Percentiles rank a stretch among this genome's conserved stretches.
These are phyloP conservation scores for Didymella arachidicola DNA, from an alignment of 2,329 filamentous ascomycete species.

Conservation along the genomic window DNA sequence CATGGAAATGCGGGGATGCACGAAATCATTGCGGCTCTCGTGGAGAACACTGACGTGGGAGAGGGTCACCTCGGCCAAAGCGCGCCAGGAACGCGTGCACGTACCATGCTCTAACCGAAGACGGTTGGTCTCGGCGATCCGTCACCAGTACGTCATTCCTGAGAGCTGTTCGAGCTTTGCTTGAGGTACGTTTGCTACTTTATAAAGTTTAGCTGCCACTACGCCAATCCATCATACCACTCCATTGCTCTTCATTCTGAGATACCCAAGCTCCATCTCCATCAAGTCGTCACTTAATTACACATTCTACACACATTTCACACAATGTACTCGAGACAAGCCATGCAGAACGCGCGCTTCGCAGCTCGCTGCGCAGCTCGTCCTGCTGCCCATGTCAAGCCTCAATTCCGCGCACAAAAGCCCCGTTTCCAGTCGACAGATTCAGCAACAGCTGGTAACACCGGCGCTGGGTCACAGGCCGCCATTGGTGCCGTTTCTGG, in stretches of 20 bases:
- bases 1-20: slow-evolving; percentile 11
- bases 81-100: neutral
- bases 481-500: slow-evolving; percentile 60
- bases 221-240: slow-evolving; percentile 7
- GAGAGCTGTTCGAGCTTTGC: neutral
- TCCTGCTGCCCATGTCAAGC: slow-evolving; percentile 36
- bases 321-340: slow-evolving; percentile 48
- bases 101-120: neutral
- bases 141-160: neutral
- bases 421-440: slow-evolving; percentile 47
- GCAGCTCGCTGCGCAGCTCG: slow-evolving; percentile 42
- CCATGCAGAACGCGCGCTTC: slow-evolving; percentile 41
- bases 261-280: slow-evolving; percentile 3
- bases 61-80: neutral
- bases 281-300: slow-evolving; percentile 14
- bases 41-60: slow-evolving; percentile 16
- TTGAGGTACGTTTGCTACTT: slow-evolving; percentile 9
- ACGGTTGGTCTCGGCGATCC: neutral
- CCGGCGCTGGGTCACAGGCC: slow-evolving; percentile 47
- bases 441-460: slow-evolving; percentile 31
- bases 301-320: slow-evolving; percentile 5
- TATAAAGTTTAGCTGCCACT: slow-evolving; percentile 13
- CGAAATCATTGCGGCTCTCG: neutral
- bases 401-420: slow-evolving; percentile 40
- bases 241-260: slow-evolving; percentile 10